These are phyloP conservation scores for Macrolepiota fuliginosa DNA, from an alignment of 768 basidiomycete species.

Conservation along the genomic window DNA sequence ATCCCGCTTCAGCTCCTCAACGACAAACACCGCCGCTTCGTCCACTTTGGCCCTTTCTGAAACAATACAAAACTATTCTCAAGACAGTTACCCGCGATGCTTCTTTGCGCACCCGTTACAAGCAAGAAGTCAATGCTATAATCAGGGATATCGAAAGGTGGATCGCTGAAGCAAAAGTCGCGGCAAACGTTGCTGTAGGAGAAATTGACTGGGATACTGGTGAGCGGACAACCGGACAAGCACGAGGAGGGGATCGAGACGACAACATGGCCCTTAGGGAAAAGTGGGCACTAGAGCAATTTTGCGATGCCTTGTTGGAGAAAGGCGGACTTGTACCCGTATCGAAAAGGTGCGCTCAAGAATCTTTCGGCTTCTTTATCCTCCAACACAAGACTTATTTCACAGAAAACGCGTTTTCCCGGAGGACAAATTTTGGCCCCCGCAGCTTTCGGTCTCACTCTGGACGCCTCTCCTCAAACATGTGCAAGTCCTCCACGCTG, in stretches of 20 bases:
- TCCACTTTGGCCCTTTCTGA: constrained; percentile 65
- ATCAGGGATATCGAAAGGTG: constrained; percentile 72
- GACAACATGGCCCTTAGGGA: constrained; percentile 48
- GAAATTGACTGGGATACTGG: constrained; percentile 45
- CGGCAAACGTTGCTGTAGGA: constrained; percentile 48
- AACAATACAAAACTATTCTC: constrained; percentile 67
- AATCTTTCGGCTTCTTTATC: constrained; percentile 37
- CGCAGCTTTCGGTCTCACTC: constrained; percentile 47
- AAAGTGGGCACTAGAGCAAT: constrained; percentile 60
- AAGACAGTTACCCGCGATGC: constrained; percentile 65
- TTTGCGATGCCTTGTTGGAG: constrained; percentile 67
- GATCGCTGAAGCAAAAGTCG: constrained; percentile 71
- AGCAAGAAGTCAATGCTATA: constrained; percentile 45
- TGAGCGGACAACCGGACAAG: constrained; percentile 19
- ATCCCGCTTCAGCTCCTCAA: constrained; percentile 40
- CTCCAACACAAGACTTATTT: constrained; percentile 17
- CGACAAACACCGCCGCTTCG: constrained; percentile 38
- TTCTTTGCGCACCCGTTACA: constrained; percentile 51
- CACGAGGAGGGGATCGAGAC: constrained; percentile 8
- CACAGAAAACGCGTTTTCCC: constrained; percentile 55
- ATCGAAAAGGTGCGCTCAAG: constrained; percentile 68
- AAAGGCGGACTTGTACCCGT: constrained; percentile 78
- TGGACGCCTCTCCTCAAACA: constrained; percentile 69
- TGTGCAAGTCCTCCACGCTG: constrained; percentile 51
- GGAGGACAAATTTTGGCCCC: constrained; percentile 44